Evolutionary conservation across 768 basidiomycete genomes (phyloP).

Genomic region (Mycena indigotica): DNA sequence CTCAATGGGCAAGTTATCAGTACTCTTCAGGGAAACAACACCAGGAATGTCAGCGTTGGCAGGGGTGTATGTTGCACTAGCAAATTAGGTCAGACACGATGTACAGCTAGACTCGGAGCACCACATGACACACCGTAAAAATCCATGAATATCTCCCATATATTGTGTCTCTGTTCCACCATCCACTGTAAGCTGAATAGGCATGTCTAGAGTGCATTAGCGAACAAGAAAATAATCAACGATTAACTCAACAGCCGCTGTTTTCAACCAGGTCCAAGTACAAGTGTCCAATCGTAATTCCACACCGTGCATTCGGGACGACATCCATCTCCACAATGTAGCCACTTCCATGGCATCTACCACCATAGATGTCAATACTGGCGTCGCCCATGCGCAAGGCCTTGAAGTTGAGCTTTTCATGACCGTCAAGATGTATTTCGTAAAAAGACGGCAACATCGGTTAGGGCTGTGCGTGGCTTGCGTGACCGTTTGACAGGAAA

Average conservation of each 20-base stretch:
- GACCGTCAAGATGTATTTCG: slow-evolving; percentile 21
- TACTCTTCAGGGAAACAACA: slow-evolving; percentile 14
- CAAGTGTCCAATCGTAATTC: slow-evolving; percentile 16
- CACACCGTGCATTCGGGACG: slow-evolving; percentile 19
- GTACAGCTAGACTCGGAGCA: not conserved
- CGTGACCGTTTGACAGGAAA: not conserved
- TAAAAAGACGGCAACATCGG: slow-evolving; percentile 1
- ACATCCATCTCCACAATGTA: slow-evolving; percentile 5
- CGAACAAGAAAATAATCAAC: not conserved
- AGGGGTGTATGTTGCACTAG: not conserved
- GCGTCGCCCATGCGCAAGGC: slow-evolving; percentile 22
- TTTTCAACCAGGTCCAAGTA: slow-evolving; percentile 22
- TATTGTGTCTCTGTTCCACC: slow-evolving; percentile 21
- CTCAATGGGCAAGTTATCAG: slow-evolving; percentile 23
- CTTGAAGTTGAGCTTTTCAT: slow-evolving; percentile 22
- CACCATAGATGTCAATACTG: slow-evolving; percentile 21
- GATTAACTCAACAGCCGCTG: slow-evolving; percentile 10
- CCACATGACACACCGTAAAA: slow-evolving; percentile 6
- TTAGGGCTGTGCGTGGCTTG: not conserved
- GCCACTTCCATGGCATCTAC: slow-evolving; percentile 15
- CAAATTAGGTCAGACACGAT: not conserved
- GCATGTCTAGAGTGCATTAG: slow-evolving; percentile 12
- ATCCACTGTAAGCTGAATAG: slow-evolving; percentile 24
- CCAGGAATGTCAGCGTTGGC: slow-evolving; percentile 8
- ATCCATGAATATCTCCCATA: slow-evolving; percentile 13